Evolutionary conservation across 495 filamentous ascomycete species (phyloP), one percentile per base, ranked within the genome.

Genomic region (Penicillium canescens): DNA sequence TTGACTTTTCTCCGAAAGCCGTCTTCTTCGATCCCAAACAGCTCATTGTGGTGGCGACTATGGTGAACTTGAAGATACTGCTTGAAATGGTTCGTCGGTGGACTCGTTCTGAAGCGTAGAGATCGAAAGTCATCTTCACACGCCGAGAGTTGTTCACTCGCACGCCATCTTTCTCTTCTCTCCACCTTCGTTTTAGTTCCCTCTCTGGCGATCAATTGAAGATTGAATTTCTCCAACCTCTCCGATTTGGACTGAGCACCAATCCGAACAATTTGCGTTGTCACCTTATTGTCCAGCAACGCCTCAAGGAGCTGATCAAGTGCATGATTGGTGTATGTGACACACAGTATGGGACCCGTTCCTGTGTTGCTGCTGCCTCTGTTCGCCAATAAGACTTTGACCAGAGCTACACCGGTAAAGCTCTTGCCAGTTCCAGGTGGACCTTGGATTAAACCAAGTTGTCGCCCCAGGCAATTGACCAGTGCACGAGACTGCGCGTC

Each of bases 401-500:
- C 75, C 42, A 85, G 60, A 33, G 75, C 69, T n/a, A 83, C 76
- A 3, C 82, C 85, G 0, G 78, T 81, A 52, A 77, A 88, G 47
- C 75, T 81, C 63, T 95, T 94, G 4, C 90, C 90, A 3, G 89
- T 92, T 1, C 90, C 90, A 4, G 90, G 90, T 0, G 90, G 90
- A 0, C 90, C 90, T 74, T 94, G 88, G 28, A 92, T 88, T 0
- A 91, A 69, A 6, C 82, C 82, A 20, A 91, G 55, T 4, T 69
- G 69, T 3, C 78, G 74, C 2, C 72, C 77, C 3, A 95, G 69
- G 13, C 82, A 72, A 24, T 76, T 62, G 3, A 87, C 61, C 13
- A 90, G 63, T 4, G 85, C 82, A 0, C 62, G 38, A 12, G 78
- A 77, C 61, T 95, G 87, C 0, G 74, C 77, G 23, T 74, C 55